Percentiles rank a stretch among this genome's conserved stretches.
These are phyloP conservation scores for Candida sanyaensis DNA, from an alignment of 1,139 yeast genomes.

Conservation along the genomic window DNA sequence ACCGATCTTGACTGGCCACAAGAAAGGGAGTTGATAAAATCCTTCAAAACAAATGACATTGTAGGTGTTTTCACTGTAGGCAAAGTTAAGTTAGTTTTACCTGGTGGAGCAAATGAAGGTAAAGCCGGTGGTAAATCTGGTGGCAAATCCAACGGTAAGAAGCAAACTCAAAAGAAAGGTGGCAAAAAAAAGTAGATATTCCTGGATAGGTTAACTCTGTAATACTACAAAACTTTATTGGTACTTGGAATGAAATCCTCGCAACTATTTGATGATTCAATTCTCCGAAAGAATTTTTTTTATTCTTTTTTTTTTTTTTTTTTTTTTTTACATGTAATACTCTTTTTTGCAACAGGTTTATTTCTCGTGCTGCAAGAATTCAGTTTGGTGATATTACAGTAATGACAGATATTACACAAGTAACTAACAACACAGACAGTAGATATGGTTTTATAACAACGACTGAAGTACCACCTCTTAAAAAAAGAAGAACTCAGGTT, in stretches of 20 bases:
- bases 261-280: too few relatives aligned
- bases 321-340: too few relatives aligned
- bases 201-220: not conserved
- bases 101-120: slow-evolving; percentile 21
- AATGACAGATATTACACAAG: not conserved
- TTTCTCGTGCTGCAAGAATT: not conserved
- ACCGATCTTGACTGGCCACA: slow-evolving; percentile 68
- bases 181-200: slow-evolving; percentile 10
- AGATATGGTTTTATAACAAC: slow-evolving; percentile 9
- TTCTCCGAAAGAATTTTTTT: too few relatives aligned
- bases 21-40: slow-evolving; percentile 60
- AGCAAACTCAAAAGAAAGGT: slow-evolving; percentile 10
- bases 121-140: slow-evolving; percentile 4
- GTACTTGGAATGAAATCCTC: too few relatives aligned
- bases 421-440: slow-evolving; percentile 1
- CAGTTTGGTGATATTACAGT: too few relatives aligned
- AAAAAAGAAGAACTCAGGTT: slow-evolving; percentile 1
- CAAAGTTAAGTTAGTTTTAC: slow-evolving; percentile 41
- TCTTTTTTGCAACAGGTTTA: not conserved
- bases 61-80: slow-evolving; percentile 41
- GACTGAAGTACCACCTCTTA: slow-evolving; percentile 1
- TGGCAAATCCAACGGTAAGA: slow-evolving; percentile 2
- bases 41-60: slow-evolving; percentile 54
- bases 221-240: not conserved
- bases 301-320: too few relatives aligned